These are phyloP conservation scores for Aspergillus bertholletiae DNA, from an alignment of 495 filamentous ascomycete genomes.

Conservation along the genomic window DNA sequence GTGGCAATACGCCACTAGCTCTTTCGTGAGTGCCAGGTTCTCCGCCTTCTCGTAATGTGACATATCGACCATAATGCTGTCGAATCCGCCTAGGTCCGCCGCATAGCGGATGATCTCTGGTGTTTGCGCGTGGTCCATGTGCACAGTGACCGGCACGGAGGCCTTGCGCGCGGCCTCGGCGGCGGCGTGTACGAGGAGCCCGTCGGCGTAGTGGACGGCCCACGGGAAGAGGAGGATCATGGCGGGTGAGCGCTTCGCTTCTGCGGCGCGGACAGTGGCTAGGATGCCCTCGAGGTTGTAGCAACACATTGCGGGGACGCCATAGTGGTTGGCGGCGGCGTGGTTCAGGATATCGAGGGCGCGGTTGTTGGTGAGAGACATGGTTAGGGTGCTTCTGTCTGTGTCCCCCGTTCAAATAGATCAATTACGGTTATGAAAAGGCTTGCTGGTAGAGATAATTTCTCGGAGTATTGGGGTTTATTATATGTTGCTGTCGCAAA, in stretches of 20 bases:
- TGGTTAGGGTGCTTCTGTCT: no score
- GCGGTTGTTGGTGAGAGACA: conserved; percentile 59
- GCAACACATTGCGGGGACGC: conserved; percentile 72
- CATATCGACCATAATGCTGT: conserved; percentile 84
- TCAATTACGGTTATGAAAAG: no score
- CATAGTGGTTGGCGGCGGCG: conserved; percentile 63
- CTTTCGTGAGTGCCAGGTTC: conserved; percentile 68
- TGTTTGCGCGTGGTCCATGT: conserved; percentile 74
- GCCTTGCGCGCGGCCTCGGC: conserved; percentile 61
- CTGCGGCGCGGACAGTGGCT: conserved; percentile 73
- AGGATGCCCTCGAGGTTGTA: conserved; percentile 87
- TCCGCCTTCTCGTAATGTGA: conserved; percentile 79
- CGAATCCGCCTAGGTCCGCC: conserved; percentile 64
- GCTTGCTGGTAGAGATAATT: no score
- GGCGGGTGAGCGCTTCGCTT: conserved; percentile 66
- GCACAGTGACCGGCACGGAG: conserved; percentile 66
- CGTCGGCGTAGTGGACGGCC: conserved; percentile 69
- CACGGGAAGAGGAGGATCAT: conserved; percentile 88
- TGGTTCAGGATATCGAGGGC: conserved; percentile 66
- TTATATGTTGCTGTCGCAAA: not conserved
- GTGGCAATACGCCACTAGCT: conserved; percentile 69
- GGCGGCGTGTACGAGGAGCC: conserved; percentile 60
- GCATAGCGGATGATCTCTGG: conserved; percentile 66
- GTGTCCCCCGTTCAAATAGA: no score
- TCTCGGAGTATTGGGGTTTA: not conserved